A percentile compares a stretch with the other conserved stretches of the same genome.
Conservation (phyloP, 2,329 filamentous ascomycete genomes). For the Hypoxylon sp. region DNA sequence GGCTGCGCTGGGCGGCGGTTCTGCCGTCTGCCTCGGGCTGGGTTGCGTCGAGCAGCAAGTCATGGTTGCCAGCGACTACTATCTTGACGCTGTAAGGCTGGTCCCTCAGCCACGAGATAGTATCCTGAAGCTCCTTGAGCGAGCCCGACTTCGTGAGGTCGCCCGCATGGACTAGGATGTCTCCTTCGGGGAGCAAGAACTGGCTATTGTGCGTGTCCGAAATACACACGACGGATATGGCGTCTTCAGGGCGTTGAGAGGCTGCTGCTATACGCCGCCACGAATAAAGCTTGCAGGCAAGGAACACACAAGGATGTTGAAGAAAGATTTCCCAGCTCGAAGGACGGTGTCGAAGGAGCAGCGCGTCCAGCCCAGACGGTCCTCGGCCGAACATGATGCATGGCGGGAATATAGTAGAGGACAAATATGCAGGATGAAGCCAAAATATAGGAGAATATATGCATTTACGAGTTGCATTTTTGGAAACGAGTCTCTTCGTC, state of each 20-base stretch:
- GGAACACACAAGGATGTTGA: conserved; percentile 22
- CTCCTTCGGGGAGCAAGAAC: conserved; percentile 50
- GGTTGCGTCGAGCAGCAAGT: conserved; percentile 46
- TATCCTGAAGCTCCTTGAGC: conserved; percentile 49
- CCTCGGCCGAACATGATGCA: neutral
- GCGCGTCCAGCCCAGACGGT: conserved; percentile 19
- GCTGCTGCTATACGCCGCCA: conserved; percentile 14
- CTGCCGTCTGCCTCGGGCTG: conserved; percentile 32
- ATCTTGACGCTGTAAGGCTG: conserved; percentile 54
- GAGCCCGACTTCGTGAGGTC: conserved; percentile 57
- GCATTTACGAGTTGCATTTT: neutral
- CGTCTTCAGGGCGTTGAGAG: conserved; percentile 19
- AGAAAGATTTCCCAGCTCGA: conserved; percentile 29
- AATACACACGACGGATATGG: conserved; percentile 49
- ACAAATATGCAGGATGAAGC: neutral
- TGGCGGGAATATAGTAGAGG: neutral
- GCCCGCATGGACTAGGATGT: conserved; percentile 58
- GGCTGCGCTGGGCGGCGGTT: conserved; percentile 23
- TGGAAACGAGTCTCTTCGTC: neutral
- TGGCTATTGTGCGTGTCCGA: conserved; percentile 55
- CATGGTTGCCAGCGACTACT: conserved; percentile 57
- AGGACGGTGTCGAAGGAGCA: conserved; percentile 26
- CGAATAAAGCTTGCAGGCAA: conserved; percentile 26
- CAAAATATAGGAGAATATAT: neutral
- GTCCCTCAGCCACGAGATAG: conserved; percentile 52